phyloP scores from a whole-genome alignment of 1,284 basidiomycete species.

The Pyrrhoderma lamaoense region DNA sequence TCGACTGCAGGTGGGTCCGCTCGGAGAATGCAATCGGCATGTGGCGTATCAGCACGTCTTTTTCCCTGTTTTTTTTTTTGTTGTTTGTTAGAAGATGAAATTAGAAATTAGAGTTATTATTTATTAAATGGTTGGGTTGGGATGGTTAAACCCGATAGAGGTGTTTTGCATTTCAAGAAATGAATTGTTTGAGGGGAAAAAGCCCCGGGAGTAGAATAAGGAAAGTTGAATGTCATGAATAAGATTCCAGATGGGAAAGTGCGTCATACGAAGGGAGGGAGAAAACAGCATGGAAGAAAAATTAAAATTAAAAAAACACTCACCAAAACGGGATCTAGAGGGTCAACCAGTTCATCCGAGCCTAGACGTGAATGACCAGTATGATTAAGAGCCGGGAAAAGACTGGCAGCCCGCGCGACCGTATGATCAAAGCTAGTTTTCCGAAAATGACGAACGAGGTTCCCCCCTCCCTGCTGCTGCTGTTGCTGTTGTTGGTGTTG shows the following conservation, averaged over 20 bases:
- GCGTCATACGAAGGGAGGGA: too few species aligned
- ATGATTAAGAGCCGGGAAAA: conserved; percentile 42
- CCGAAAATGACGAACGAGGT: conserved; percentile 59
- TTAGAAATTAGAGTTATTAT: too few species aligned
- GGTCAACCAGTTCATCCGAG: conserved; percentile 10
- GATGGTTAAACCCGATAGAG: too few species aligned
- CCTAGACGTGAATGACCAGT: conserved; percentile 27
- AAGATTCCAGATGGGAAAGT: too few species aligned
- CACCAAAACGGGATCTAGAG: conserved; percentile 15
- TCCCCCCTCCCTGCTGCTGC: neutral
- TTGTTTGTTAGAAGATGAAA: too few species aligned
- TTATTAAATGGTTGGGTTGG: too few species aligned
- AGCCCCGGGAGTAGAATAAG: too few species aligned
- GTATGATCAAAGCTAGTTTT: conserved; percentile 93
- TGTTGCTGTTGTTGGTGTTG: conserved; percentile 22
- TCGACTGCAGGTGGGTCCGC: conserved; percentile 62
- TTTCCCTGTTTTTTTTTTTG: conserved; percentile 39
- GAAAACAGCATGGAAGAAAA: neutral
- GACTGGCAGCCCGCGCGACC: conserved; percentile 53
- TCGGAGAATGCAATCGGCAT: conserved; percentile 67
- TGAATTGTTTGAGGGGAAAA: too few species aligned
- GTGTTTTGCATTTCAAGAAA: too few species aligned
- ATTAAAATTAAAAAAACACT: neutral
- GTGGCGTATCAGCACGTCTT: conserved; percentile 67
- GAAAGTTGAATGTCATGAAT: too few species aligned